Percentiles rank a stretch among this genome's conserved stretches.
These are phyloP conservation scores for Besnoitia besnoiti DNA, from an alignment of 169 alveolate species.

Conservation along the genomic window DNA sequence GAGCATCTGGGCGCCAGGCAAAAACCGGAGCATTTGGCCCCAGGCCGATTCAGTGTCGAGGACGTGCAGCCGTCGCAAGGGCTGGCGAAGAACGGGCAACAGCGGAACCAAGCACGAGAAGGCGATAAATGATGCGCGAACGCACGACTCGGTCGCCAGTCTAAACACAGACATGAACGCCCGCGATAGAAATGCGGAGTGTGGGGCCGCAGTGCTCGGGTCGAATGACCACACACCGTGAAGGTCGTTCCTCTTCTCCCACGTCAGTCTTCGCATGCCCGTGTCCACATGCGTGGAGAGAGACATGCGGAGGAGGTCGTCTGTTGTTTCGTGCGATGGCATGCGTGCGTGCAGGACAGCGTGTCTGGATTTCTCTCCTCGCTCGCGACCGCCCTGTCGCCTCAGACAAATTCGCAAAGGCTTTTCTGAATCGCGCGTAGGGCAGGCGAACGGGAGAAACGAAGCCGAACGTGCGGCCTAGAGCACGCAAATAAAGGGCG, in stretches of 20 bases:
- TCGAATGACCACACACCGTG: too few species aligned
- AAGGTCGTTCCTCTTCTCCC: too few species aligned
- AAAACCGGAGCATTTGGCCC: neutral
- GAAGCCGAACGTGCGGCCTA: neutral
- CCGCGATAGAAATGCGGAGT: too few species aligned
- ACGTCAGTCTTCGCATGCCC: too few species aligned
- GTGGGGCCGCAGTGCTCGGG: too few species aligned
- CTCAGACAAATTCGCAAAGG: constrained; percentile 2
- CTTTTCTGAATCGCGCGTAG: neutral
- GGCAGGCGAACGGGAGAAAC: too few species aligned
- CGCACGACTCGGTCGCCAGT: neutral
- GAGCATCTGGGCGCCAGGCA: too few species aligned
- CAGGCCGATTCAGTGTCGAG: neutral
- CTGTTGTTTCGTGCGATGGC: neutral
- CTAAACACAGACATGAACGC: too few species aligned
- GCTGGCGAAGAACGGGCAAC: neutral
- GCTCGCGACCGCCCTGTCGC: neutral
- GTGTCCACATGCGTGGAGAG: too few species aligned
- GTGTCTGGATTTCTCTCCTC: neutral
- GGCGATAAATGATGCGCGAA: neutral
- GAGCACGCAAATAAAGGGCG: too few species aligned
- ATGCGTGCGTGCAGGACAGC: neutral
- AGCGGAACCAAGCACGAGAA: neutral
- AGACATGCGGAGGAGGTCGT: too few species aligned
- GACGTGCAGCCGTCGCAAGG: neutral